Evolutionary conservation across 129 eudicot species (phyloP).

Genomic region (Saposhnikovia divaricata): DNA sequence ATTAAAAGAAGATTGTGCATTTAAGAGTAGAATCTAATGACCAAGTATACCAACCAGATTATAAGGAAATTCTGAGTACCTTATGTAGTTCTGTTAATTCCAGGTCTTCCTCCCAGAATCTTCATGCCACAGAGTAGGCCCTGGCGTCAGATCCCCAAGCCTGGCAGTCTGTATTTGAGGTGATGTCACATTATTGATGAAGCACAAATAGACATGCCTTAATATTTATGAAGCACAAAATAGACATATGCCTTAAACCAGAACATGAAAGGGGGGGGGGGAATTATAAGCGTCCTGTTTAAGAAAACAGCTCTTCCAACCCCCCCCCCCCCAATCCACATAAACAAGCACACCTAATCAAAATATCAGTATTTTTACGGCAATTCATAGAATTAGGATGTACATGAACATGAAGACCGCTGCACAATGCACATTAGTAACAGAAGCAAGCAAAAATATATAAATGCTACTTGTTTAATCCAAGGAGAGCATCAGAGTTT

Average conservation of each 20-base stretch:
- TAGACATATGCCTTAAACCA: neutral
- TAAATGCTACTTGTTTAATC: neutral
- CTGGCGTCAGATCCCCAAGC: conserved; percentile 64
- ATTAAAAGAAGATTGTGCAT: no score
- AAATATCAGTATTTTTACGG: no score
- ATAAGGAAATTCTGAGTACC: neutral
- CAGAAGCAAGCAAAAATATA: neutral
- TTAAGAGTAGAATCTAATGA: neutral
- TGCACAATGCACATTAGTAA: neutral
- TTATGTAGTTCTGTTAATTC: conserved; percentile 4
- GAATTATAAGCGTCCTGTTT: neutral
- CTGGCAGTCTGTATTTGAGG: conserved; percentile 45
- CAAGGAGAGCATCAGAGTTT: neutral
- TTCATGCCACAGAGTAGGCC: conserved; percentile 13
- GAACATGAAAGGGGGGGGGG: neutral
- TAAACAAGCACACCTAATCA: no score
- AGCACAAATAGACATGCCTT: neutral
- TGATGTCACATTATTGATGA: no score
- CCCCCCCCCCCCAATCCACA: no score
- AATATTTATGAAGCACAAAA: neutral
- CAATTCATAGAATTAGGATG: neutral
- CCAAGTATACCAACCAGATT: neutral
- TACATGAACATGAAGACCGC: neutral
- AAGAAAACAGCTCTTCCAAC: no score
- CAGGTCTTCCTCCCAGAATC: conserved; percentile 30